Evolutionary conservation across 306 rosid species (phyloP).

Genomic region (Dicorynia guianensis): DNA sequence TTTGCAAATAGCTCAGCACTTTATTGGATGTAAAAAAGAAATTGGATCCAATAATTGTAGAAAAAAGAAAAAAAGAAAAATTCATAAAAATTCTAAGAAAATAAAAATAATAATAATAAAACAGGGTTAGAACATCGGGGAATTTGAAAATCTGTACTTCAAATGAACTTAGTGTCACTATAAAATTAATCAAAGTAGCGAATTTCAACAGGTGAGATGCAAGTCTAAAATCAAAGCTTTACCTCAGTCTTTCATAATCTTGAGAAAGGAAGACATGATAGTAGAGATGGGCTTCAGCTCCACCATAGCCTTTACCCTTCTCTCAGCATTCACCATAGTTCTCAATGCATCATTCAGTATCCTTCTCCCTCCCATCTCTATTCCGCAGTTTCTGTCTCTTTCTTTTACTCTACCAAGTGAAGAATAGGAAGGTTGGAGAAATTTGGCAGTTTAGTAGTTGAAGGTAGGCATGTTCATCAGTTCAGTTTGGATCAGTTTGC

Average conservation of each 20-base stretch:
- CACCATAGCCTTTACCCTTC: constrained; percentile 73
- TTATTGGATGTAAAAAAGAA: neutral
- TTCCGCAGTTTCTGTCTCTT: no score
- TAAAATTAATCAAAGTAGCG: neutral
- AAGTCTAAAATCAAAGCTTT: neutral
- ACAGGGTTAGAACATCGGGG: no score
- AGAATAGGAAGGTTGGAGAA: no score
- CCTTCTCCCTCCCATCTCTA: constrained; percentile 74
- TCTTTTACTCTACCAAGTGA: no score
- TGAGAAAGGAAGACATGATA: constrained; percentile 81
- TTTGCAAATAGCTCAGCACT: neutral
- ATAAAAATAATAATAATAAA: no score
- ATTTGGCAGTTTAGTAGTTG: no score
- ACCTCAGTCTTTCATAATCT: constrained; percentile 84
- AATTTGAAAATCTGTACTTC: no score
- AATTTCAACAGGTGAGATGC: neutral
- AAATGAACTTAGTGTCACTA: neutral
- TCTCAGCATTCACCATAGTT: constrained; percentile 83
- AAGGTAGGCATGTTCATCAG: no score
- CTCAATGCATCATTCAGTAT: constrained; percentile 81
- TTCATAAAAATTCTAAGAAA: no score
- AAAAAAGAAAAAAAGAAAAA: neutral
- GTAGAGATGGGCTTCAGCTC: constrained; percentile 78
- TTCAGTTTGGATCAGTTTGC: no score
- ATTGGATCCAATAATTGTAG: neutral